Evolutionary conservation across 169 alveolate species (phyloP).

Genomic region (Plasmodium chabaudi): DNA sequence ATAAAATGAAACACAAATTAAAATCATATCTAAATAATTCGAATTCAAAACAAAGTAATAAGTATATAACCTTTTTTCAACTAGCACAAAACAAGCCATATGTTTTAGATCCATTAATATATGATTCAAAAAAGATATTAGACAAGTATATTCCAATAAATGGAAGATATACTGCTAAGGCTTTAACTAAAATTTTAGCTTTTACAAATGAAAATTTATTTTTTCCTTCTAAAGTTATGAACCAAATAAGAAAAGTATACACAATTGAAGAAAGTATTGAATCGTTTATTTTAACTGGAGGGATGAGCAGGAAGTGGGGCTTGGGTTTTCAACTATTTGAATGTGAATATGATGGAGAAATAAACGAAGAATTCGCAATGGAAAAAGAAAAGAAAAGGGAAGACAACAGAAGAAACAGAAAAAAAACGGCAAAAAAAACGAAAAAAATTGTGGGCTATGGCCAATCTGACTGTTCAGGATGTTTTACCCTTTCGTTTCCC

Average conservation of each 20-base stretch:
- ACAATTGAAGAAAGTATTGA: conserved; percentile 77
- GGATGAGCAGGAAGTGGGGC: conserved; percentile 81
- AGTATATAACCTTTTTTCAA: conserved; percentile 76
- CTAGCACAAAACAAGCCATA: conserved; percentile 73
- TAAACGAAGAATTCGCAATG: conserved; percentile 55
- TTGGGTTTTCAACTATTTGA: conserved; percentile 81
- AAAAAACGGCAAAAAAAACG: not conserved
- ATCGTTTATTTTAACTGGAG: conserved; percentile 77
- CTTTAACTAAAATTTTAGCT: conserved; percentile 76
- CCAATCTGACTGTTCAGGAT: conserved; percentile 79
- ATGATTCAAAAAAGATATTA: conserved; percentile 78
- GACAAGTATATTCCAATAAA: conserved; percentile 79
- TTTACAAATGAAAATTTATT: conserved; percentile 62
- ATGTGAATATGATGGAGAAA: conserved; percentile 64
- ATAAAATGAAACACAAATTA: conserved; percentile 25
- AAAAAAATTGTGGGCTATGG: conserved; percentile 77
- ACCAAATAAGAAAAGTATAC: conserved; percentile 47
- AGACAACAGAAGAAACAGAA: not conserved
- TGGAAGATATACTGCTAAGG: conserved; percentile 79
- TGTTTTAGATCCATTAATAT: conserved; percentile 78
- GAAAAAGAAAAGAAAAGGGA: not conserved
- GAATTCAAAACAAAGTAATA: conserved; percentile 39
- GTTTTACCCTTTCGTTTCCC: conserved; percentile 78
- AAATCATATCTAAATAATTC: conserved; percentile 41
- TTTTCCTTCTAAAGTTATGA: conserved; percentile 64